Base-by-base conservation (phyloP, 352 stramenopile species). In the Globisporangium ultimum region DNA sequence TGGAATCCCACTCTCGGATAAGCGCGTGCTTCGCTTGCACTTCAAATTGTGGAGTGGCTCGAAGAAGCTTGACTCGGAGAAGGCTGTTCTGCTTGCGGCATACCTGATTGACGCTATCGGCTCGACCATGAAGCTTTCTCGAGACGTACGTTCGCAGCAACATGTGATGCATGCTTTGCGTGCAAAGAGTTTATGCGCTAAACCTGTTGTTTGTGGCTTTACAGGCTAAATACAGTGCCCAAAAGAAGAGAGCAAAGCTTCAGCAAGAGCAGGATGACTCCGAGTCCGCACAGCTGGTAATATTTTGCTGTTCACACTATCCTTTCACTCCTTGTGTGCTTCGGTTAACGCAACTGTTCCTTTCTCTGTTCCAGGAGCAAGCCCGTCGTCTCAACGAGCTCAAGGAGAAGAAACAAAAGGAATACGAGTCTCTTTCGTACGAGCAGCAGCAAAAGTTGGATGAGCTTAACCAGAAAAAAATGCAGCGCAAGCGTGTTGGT, bases 391-490 rank as follows among this genome's bases (percentile, higher is more conserved):
- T 77, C 48, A 71, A 72, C 36, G 74, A 89, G 41, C 51, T 84
- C 22, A 78, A 75, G 47, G 83, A 91, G 67, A 91, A 89, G 71
- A 93, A 93, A 61, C 71, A 87, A 17, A 79, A 88, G 50, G 68
- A 93, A 55, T 93, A 93, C 63, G 70, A 87, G 42, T 77, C 72
- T 28, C 68, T 93, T 56, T 89, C 80, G 60, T 91, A 91, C 63
- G 83, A 90, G 48, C 78, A 91, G 58, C 83, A 93, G 72, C 80
- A 90, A 61, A 88, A 84, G 55, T 64, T 86, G 49, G 83, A 93
- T 51, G 77, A 71, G 22, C 74, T 86, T 43, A 87, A 91, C 47
- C 66, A 88, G 66, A 91, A 82, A 65, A 84, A 77, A 53, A 63
- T 78, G 68, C 70, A 74, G 56, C 83, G 80, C 67, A 93, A 93